Conservation (phyloP, 2,329 filamentous ascomycete genomes). For the Periconia macrospinosa region DNA sequence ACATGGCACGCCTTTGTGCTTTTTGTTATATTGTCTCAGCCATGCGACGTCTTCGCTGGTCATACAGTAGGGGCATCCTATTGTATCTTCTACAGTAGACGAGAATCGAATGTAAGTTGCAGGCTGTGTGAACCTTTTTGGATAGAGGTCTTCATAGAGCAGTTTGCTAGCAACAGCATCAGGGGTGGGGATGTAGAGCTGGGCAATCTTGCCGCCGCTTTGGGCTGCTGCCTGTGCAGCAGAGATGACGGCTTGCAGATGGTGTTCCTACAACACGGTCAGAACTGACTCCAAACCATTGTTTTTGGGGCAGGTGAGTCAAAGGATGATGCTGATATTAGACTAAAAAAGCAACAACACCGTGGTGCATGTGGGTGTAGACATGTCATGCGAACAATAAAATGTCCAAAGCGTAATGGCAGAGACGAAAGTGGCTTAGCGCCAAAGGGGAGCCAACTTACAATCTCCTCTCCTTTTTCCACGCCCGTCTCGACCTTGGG, state of each 20-base stretch:
- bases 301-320: too few relatives aligned
- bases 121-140: constrained; percentile 76
- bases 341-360: too few relatives aligned
- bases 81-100: constrained; percentile 94
- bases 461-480: constrained; percentile 95
- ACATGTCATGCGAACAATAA: too few relatives aligned
- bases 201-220: constrained; percentile 62
- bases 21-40: constrained; percentile 81
- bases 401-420: background rate
- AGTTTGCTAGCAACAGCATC: constrained; percentile 65
- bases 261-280: constrained; percentile 72
- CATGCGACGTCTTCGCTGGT: constrained; percentile 85
- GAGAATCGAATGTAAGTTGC: constrained; percentile 96
- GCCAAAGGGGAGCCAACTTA: constrained; percentile 58
- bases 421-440: constrained; percentile 34
- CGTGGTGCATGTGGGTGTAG: too few relatives aligned
- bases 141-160: constrained; percentile 88
- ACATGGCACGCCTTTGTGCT: constrained; percentile 65
- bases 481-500: constrained; percentile 92
- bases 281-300: constrained; percentile 11
- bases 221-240: constrained; percentile 59
- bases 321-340: background rate
- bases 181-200: constrained; percentile 69
- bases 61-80: constrained; percentile 91
- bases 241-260: constrained; percentile 84